These are phyloP conservation scores for Aspergillus sp. DNA, from an alignment of 2,329 filamentous ascomycete genomes.

Conservation along the genomic window DNA sequence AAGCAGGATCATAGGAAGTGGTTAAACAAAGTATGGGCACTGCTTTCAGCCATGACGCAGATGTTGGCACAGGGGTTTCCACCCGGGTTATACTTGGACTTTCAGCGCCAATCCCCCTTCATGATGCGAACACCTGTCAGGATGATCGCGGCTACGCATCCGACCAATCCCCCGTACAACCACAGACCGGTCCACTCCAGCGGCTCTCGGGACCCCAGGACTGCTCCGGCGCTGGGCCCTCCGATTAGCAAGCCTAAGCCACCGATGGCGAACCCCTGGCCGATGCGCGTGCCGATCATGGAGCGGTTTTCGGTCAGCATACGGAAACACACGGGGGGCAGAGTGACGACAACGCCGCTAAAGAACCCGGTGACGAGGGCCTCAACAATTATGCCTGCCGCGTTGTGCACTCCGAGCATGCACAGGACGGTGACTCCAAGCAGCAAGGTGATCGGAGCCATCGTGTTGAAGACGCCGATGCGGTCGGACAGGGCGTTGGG, in stretches of 20 bases:
- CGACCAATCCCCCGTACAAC: conserved; percentile 7
- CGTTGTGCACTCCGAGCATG: conserved; percentile 30
- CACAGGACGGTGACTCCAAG: conserved; percentile 33
- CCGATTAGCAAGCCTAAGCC: conserved; percentile 27
- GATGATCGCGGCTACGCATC: conserved; percentile 4
- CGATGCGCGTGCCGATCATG: conserved; percentile 37
- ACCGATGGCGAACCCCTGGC: conserved; percentile 30
- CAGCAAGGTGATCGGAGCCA: conserved; percentile 24
- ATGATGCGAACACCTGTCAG: too few species aligned
- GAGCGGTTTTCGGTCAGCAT: conserved; percentile 35
- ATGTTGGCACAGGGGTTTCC: too few species aligned
- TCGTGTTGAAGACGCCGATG: conserved; percentile 48
- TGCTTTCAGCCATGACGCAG: too few species aligned
- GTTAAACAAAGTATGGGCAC: too few species aligned
- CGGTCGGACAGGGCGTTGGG: conserved; percentile 53
- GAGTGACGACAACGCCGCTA: conserved; percentile 36
- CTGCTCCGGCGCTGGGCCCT: conserved; percentile 29
- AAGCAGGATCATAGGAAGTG: too few species aligned
- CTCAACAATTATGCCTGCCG: conserved; percentile 31
- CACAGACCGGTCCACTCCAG: conserved; percentile 7
- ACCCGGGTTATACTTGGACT: too few species aligned
- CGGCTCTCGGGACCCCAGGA: conserved; percentile 15
- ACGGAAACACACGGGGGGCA: conserved; percentile 36
- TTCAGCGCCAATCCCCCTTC: too few species aligned
- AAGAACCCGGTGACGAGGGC: conserved; percentile 39